Conservation (phyloP, 345 rosid species). For the Iberis pinnata region DNA sequence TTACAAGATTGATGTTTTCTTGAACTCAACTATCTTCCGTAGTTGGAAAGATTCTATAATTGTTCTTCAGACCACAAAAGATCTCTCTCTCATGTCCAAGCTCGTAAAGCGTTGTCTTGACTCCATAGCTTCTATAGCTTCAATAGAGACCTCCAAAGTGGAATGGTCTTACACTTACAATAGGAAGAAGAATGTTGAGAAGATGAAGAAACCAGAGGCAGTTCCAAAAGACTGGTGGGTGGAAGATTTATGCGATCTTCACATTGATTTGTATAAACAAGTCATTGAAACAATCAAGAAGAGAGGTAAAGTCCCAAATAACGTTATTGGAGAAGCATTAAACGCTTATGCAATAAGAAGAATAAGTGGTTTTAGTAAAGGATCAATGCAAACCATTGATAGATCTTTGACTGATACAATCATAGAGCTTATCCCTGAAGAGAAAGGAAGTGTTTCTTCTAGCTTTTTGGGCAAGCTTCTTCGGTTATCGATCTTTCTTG, state of each 20-base stretch:
- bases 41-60: conserved; percentile 81
- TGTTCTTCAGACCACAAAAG: conserved; percentile 56
- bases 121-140: conserved; percentile 56
- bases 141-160: conserved; percentile 50
- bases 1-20: conserved; percentile 72
- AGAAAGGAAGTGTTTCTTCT: conserved; percentile 64
- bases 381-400: too few relatives aligned
- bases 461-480: conserved; percentile 70
- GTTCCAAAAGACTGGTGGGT: conserved; percentile 86
- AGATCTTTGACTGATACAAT: too few relatives aligned
- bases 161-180: conserved; percentile 78
- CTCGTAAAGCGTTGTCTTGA: conserved; percentile 56
- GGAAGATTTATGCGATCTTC: conserved; percentile 71
- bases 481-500: too few relatives aligned
- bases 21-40: conserved; percentile 55
- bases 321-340: conserved; percentile 59
- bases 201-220: conserved; percentile 48
- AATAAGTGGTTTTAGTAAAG: too few relatives aligned
- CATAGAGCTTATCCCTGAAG: too few relatives aligned
- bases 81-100: conserved; percentile 48
- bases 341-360: conserved; percentile 52
- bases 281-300: conserved; percentile 43
- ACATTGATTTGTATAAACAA: conserved; percentile 52
- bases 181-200: conserved; percentile 52
- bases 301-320: conserved; percentile 39